Evolutionary conservation across 192 early-diverging fungal species (phyloP).

Genomic region (Chytriomyces sp.): DNA sequence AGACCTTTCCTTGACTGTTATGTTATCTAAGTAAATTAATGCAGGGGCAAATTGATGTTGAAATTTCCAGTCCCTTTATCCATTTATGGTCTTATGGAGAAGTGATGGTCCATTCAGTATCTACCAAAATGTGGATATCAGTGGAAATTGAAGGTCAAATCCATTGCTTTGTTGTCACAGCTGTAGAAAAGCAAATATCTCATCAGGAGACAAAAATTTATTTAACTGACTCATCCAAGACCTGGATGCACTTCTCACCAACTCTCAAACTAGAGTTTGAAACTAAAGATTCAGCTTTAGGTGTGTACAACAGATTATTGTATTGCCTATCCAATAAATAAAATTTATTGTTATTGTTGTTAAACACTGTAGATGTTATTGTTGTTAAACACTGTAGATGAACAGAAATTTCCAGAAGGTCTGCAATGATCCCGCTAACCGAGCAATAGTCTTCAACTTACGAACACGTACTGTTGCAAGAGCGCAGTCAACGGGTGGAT

Average conservation of each 20-base stretch:
- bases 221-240: background rate
- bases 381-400: too few relatives aligned
- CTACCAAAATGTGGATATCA: background rate
- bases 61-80: background rate
- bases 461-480: too few relatives aligned
- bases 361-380: too few relatives aligned
- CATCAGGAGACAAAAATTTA: background rate
- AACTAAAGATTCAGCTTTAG: background rate
- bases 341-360: too few relatives aligned
- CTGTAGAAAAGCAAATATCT: background rate
- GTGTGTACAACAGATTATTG: too few relatives aligned
- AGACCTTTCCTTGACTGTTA: background rate
- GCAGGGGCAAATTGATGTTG: background rate
- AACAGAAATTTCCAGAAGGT: too few relatives aligned
- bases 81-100: background rate
- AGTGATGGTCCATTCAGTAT: background rate
- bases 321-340: too few relatives aligned
- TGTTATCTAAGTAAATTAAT: background rate
- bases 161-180: constrained; percentile 4
- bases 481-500: too few relatives aligned
- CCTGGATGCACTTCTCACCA: background rate
- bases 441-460: too few relatives aligned
- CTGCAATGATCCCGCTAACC: too few relatives aligned
- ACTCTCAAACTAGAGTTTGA: background rate
- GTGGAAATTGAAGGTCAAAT: background rate